Percentiles rank a stretch among this genome's conserved stretches.
Evolutionary conservation across 2,329 filamentous ascomycete genomes (phyloP).

Genomic region (Emergomyces pasteurianus): DNA sequence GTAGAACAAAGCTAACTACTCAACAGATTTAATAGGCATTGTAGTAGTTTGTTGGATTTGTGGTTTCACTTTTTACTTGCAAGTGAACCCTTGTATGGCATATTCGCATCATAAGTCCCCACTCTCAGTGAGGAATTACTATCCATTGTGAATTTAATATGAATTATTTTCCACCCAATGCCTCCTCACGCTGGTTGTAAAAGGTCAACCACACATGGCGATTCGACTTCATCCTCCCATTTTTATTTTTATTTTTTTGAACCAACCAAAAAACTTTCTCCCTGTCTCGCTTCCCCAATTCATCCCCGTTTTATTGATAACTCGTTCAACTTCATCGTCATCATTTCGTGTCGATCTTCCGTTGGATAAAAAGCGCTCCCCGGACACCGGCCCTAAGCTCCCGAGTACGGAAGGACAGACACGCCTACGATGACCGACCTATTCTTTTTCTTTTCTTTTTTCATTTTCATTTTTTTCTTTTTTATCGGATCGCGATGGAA

Average conservation of each 20-base stretch:
- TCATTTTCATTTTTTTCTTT: background rate
- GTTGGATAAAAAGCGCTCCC: background rate
- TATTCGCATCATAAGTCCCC: background rate
- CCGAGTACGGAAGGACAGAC: no score
- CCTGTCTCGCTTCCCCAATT: background rate
- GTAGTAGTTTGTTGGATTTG: no score
- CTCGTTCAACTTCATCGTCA: background rate
- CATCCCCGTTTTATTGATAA: background rate
- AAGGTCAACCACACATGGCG: no score
- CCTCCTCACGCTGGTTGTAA: no score
- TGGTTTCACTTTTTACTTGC: background rate
- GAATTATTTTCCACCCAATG: no score
- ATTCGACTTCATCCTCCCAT: no score
- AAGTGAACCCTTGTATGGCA: background rate
- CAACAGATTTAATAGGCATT: no score
- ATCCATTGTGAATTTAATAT: no score
- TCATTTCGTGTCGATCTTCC: background rate
- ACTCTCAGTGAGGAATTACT: no score
- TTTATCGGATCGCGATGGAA: background rate
- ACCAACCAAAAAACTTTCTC: background rate
- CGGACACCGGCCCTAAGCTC: no score
- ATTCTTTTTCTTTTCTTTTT: background rate
- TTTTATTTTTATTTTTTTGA: background rate
- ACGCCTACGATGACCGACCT: background rate
- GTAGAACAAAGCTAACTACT: no score